Base-by-base conservation (phyloP, 441 rosid species). In the Populus hybrid region DNA sequence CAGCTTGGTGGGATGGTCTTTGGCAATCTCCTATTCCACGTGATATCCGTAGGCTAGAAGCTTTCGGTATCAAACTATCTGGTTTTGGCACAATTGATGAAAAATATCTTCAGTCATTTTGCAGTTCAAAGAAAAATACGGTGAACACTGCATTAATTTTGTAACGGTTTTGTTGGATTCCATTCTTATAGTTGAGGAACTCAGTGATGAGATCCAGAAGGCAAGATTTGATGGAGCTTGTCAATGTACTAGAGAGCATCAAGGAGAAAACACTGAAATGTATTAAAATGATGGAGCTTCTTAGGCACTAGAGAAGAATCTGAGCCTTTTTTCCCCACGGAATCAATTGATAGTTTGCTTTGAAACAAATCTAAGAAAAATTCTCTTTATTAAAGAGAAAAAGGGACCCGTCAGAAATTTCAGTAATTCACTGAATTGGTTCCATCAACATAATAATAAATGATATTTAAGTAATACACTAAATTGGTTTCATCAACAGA, bases 1-100 rank as follows among this genome's bases (percentile, higher is more conserved):
- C 93, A 0, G 97, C 95, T 73, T 95, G 99, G 99, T 95, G 97
- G 98, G 99, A 94, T 65, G 92, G 97, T 72, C 84, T 90, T 28
- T 95, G 98, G 98, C 98, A 92, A 81, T 95, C 98, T 0, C 99
- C 99, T 1, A 86, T 92, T 33, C 86, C 88, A 3, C 89, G 95
- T 2, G 97, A 95, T 72, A 71, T 90, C 72, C 89, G 82, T 4
- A 82, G 87, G 85, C 77, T 95, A 79, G 89, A 85, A 56, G 81
- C 85, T 59, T 92, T 82, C 7, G 97, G 99, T 16, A 28, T 95
- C 79, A 85, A 87, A 77, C 90, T 95, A 24, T 90, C 97, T 0
- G 93, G 92, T 40, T 76, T 90, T 20, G 99, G 98, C 74, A 91
- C 93, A 3, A 77, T 87, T 36, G 92, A 94, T 28, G 92, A 90